Base-by-base conservation (phyloP, 1,284 basidiomycete genomes). In the Mrakiaceae sp. region DNA sequence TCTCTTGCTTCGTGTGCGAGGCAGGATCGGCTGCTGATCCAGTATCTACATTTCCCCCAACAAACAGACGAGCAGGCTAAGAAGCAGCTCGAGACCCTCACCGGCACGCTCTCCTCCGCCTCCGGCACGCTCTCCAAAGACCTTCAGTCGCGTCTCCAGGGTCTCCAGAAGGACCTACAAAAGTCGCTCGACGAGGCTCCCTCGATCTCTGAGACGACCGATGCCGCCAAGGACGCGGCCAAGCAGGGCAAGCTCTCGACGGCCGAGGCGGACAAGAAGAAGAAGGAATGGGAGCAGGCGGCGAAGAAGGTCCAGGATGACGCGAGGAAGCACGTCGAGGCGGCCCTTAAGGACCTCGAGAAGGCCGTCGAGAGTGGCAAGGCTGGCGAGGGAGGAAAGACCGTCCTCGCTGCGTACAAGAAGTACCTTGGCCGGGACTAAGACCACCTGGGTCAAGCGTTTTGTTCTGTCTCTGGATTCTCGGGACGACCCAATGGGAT, bases 221-320 rank as follows among this genome's bases (percentile, higher is more conserved):
- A 55, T 16, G 64, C 64, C 9, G 64, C 58, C 3, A 66, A 66
- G 56, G 64, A 66, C 50, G 62, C 64, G 27, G 64, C 60, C 42
- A 46, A 49, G 14, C 42, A 50, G 27, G 64, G 64, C 44, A 62
- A 62, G 64, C 51, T 50, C n/a, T 43, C 60, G 40, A 51, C 55
- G 27, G 48, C 54, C 44, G 64, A 66, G 14, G 49, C 60, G 12
- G 50, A 63, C 39, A 12, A 46, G 6, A 56, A 60, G 53, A 54
- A 66, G 55, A 56, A 66, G 60, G 49, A 62, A 3, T 66, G 60
- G 60, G 60, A 62, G 55, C 39, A 47, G 40, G 60, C 64, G 40
- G 16, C 58, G 43, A 49, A 58, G 55, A 58, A 62, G 60, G 40
- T 62, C 27, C 49, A 66, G 60, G 56, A 46, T 27, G 52, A 62